Evolutionary conservation across 192 early-diverging fungal species (phyloP), one percentile per base, ranked within the genome.

Genomic region (Coemansia sp.): DNA sequence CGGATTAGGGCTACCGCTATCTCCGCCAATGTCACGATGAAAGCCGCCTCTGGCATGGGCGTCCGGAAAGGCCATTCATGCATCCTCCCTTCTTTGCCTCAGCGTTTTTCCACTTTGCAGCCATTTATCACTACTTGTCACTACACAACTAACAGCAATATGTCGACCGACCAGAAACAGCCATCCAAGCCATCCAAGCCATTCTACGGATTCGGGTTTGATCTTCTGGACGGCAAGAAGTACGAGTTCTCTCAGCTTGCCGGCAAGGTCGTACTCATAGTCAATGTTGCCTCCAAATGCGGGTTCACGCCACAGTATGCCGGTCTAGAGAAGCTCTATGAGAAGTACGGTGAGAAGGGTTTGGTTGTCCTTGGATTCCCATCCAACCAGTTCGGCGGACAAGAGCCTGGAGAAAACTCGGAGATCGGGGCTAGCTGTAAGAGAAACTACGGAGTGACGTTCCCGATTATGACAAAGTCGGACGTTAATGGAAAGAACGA

Each of bases 241-340:
- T 84, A 87, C 69, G 52, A 78, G 43, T 88, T 91, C 65, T 71
- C 73, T 24, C 75, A 88, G 67, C 88, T 88, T 15, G 63, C 87
- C 71, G 88, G 86, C 86, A 93, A 95, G 79, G 91, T 90, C 33
- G 87, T 93, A 24, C 86, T 98, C 40, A 78, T 96, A 39, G 93
- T 95, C 74, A 98, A 98, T 79, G 91, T 94, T 13, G 96, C 95
- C 29, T 94, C 92, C 66, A 88, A 94, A 84, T 97, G 96, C 82
- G 94, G 95, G 11, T 93, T 92, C 74, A 94, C 94, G 39, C 78
- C 83, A 8, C 94, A 96, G 79, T 93, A 93, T 83, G 74, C 78
- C 33, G 90, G 86, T 16, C 85, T 95, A 18, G 87, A 93, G 75
- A 72, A 87, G 58, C 78, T 95, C 62, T 86, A 92, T 79, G 68